These are phyloP conservation scores for Tulasnella sp. DNA, from an alignment of 768 basidiomycete species.

Conservation along the genomic window DNA sequence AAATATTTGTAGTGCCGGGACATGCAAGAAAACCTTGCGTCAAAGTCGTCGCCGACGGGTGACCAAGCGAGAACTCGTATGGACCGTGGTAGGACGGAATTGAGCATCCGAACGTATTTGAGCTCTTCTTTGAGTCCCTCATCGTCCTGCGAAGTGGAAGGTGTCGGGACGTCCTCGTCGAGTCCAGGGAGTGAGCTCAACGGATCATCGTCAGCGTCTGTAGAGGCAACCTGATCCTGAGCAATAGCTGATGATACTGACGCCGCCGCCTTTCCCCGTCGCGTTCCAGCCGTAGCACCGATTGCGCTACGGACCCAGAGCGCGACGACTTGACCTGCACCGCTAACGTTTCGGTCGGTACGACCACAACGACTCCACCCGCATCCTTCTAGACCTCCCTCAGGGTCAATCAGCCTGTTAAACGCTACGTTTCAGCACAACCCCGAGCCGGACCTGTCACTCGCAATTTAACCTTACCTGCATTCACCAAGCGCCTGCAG, in stretches of 20 bases:
- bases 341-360: slow-evolving; percentile 92
- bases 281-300: neutral
- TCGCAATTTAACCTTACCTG: neutral
- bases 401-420: slow-evolving; percentile 62
- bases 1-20: slow-evolving; percentile 97
- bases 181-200: neutral
- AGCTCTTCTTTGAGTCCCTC: slow-evolving; percentile 37
- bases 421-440: slow-evolving; percentile 20
- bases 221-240: too few species aligned
- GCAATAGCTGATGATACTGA: neutral
- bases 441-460: too few species aligned
- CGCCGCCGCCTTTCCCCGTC: slow-evolving; percentile 24
- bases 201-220: neutral
- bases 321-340: slow-evolving; percentile 84
- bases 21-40: slow-evolving; percentile 76
- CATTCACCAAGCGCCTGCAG: slow-evolving; percentile 57
- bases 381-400: slow-evolving; percentile 67
- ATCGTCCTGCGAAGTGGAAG: neutral
- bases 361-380: slow-evolving; percentile 86
- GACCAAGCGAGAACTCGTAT: slow-evolving; percentile 93
- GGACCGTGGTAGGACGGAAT: slow-evolving; percentile 75
- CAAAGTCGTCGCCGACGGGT: slow-evolving; percentile 64
- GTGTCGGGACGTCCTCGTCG: neutral
- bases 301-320: slow-evolving; percentile 77
- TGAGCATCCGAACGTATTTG: slow-evolving; percentile 68